These are phyloP conservation scores for Mucor circinelloides DNA, from an alignment of 371 early-diverging fungal species.

Conservation along the genomic window DNA sequence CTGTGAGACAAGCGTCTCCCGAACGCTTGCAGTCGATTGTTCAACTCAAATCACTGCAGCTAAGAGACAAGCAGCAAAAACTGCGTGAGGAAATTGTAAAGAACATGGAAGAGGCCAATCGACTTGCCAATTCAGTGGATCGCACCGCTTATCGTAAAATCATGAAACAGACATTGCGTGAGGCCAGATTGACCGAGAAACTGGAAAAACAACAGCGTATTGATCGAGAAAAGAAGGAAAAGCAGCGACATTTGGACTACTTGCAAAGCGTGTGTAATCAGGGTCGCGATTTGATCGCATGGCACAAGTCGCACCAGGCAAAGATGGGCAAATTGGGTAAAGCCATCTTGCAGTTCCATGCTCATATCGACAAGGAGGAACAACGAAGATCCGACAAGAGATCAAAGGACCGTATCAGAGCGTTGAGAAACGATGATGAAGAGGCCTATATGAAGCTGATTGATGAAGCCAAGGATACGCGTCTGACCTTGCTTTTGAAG, in stretches of 20 bases:
- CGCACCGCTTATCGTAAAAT: slow-evolving; percentile 77
- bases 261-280: slow-evolving; percentile 75
- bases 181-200: slow-evolving; percentile 86
- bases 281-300: slow-evolving; percentile 70
- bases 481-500: slow-evolving; percentile 82
- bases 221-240: slow-evolving; percentile 86
- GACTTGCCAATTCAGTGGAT: slow-evolving; percentile 78
- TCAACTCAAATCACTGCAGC: slow-evolving; percentile 76
- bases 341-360: slow-evolving; percentile 77
- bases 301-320: slow-evolving; percentile 73
- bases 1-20: slow-evolving; percentile 34
- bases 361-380: slow-evolving; percentile 87
- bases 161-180: slow-evolving; percentile 86
- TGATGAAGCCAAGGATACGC: slow-evolving; percentile 92
- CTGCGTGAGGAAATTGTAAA: slow-evolving; percentile 81
- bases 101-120: slow-evolving; percentile 68
- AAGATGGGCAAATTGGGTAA: slow-evolving; percentile 75
- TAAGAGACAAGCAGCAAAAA: slow-evolving; percentile 77
- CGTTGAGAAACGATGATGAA: slow-evolving; percentile 93
- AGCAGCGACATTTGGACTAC: slow-evolving; percentile 80
- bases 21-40: slow-evolving; percentile 69
- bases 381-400: slow-evolving; percentile 79
- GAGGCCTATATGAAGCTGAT: slow-evolving; percentile 93
- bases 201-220: slow-evolving; percentile 85
- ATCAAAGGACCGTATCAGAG: slow-evolving; percentile 91